phyloP scores from a whole-genome alignment of 1,139 yeast genomes.

The Geotrichum bryndzae region DNA sequence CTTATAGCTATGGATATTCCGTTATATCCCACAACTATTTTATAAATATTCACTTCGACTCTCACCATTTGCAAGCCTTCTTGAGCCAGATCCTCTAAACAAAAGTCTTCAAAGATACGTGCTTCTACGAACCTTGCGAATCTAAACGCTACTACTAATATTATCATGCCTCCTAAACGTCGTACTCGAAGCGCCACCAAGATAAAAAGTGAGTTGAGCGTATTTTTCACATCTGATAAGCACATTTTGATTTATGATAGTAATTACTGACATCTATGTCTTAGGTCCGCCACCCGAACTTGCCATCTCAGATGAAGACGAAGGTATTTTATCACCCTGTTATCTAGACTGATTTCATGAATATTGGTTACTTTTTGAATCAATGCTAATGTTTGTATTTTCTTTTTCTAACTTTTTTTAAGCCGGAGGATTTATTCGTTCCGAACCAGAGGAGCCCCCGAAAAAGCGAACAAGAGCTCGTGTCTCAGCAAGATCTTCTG shows the following conservation, averaged over 20 bases:
- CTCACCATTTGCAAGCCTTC: not conserved
- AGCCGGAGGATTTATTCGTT: conserved; percentile 10
- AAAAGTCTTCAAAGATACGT: not conserved
- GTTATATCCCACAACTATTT: not conserved
- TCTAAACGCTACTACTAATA: not conserved
- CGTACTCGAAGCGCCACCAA: conserved; percentile 8
- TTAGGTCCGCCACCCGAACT: conserved; percentile 8
- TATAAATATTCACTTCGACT: not conserved
- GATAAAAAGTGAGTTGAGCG: conserved; percentile 1
- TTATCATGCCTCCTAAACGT: conserved; percentile 15
- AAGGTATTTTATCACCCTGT: not conserved
- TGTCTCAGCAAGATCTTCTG: not conserved
- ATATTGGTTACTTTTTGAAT: not conserved
- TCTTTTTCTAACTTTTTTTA: not conserved
- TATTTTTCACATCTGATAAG: not conserved
- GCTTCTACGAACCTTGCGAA: not conserved
- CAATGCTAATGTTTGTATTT: not conserved
- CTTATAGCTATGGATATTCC: not conserved
- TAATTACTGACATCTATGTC: not conserved
- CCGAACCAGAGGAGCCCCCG: conserved; percentile 6
- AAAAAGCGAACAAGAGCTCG: conserved; percentile 7
- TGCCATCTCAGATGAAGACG: conserved; percentile 4
- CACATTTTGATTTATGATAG: not conserved
- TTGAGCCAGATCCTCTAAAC: not conserved
- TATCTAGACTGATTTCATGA: not conserved